Base-by-base conservation (phyloP, 306 rosid species). In the Trifolium repens region DNA sequence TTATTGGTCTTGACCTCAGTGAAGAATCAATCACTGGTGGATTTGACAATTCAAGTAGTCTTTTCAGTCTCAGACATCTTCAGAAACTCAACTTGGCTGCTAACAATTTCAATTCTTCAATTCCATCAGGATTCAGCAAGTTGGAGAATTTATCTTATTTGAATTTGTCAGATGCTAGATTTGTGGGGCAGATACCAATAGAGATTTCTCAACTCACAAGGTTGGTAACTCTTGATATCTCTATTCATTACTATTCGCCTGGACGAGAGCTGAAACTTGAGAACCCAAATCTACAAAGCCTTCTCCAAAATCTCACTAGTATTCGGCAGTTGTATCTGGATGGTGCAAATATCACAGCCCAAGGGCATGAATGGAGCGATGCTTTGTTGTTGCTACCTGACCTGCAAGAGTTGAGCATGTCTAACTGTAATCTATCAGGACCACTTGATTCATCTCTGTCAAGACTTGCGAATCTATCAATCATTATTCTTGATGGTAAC, bases 291-390 rank as follows among this genome's bases (percentile, higher is more conserved):
- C 44, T 88, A 1, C 34, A 2, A 4, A 35, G 11, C 46, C 53
- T 87, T 39, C 58, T 87, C 15, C 81, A 65, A 8, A 82, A 83
- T 44, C 79, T 93, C 54, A 39, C 67, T 0, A 24, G 75, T 15
- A 75, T 90, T 35, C 14, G 5, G 11, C 78, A 81, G 44, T 55
- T 90, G n/a, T n/a, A 46, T 82, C 72, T 93, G 0, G 89, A 93
- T 78, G 88, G 91, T 63, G 83, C 84, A 2, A 24, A 1, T 4
- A 69, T 87, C 72, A 76, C 89, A 19, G 85, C 79, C 1, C 3
- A 4, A 7, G 88, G 88, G 27, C 2, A 68, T 0, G 67, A 89
- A 12, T 90, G 98, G 98, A 39, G 86, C 32, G 27, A 49, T 16
- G 81, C 76, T 0, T 15, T 85, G 47, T 39, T 32, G 5, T 37